These are phyloP conservation scores for Amesomyces nigricolor DNA, from an alignment of 2,329 filamentous ascomycete species.

Conservation along the genomic window DNA sequence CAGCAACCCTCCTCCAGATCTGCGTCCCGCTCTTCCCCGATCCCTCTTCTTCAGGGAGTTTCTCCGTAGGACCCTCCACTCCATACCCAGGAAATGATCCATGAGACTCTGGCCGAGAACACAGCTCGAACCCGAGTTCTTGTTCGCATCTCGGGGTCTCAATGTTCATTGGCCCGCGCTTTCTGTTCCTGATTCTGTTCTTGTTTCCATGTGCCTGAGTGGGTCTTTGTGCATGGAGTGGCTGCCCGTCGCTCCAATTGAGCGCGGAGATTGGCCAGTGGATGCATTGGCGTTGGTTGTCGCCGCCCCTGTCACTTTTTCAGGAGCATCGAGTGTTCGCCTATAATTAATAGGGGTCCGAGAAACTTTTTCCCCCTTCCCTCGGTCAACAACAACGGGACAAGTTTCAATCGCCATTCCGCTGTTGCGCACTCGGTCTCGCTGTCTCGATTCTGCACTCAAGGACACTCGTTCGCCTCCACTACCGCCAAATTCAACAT, in stretches of 20 bases:
- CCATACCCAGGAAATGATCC: no score
- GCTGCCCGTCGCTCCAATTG: slow-evolving; percentile 7
- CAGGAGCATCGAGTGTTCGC: background rate
- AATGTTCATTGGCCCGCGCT: background rate
- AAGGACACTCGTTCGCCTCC: background rate
- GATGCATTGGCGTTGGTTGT: slow-evolving; percentile 11
- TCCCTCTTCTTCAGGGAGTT: no score
- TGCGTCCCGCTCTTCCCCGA: background rate
- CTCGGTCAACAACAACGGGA: background rate
- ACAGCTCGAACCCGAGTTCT: slow-evolving; percentile 6
- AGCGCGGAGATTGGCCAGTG: slow-evolving; percentile 2
- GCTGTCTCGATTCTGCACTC: background rate
- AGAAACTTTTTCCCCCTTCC: slow-evolving; percentile 15
- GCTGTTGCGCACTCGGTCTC: background rate
- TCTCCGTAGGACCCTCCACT: no score
- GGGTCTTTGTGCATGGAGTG: slow-evolving; percentile 3
- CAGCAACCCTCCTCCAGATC: background rate
- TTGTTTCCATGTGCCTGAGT: slow-evolving; percentile 5
- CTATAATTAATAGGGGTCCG: slow-evolving; percentile 20
- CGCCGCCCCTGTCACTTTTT: slow-evolving; percentile 6
- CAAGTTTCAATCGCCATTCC: background rate
- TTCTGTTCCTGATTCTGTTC: background rate
- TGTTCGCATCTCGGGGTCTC: background rate
- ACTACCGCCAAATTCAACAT: slow-evolving; percentile 16
- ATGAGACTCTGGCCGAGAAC: no score